These are phyloP conservation scores for Truncatella angustata DNA, from an alignment of 2,329 filamentous ascomycete genomes.

Conservation along the genomic window DNA sequence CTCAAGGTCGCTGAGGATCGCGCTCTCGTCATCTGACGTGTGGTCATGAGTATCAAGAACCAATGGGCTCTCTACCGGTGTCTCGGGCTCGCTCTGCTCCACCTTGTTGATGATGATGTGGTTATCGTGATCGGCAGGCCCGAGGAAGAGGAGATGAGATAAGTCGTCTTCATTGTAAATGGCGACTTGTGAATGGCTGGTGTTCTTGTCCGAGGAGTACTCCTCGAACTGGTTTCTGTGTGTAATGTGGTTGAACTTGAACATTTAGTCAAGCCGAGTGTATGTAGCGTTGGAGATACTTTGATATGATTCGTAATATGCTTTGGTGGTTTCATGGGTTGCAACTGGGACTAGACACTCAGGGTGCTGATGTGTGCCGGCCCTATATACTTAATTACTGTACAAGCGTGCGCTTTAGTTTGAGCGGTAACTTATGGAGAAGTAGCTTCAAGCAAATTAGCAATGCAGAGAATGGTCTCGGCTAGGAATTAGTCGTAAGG, in stretches of 20 bases:
- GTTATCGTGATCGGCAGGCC: constrained; percentile 18
- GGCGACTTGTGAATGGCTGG: constrained; percentile 16
- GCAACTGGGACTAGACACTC: too few relatives aligned
- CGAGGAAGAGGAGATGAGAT: constrained; percentile 25
- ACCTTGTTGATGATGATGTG: constrained; percentile 23
- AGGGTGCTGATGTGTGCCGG: too few relatives aligned
- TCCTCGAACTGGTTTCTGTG: constrained; percentile 9
- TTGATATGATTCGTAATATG: not conserved
- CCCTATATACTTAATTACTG: too few relatives aligned
- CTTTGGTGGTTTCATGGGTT: not conserved
- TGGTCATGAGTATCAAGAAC: constrained; percentile 16
- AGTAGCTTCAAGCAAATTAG: not conserved
- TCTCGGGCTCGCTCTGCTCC: constrained; percentile 12
- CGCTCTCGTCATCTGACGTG: constrained; percentile 17
- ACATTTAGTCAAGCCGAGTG: too few relatives aligned
- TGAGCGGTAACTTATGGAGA: too few relatives aligned
- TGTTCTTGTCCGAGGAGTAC: constrained; percentile 21
- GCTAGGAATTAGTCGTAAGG: constrained; percentile 1
- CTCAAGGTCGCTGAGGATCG: constrained; percentile 26
- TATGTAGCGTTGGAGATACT: too few relatives aligned
- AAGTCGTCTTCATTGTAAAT: constrained; percentile 32
- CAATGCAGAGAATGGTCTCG: not conserved
- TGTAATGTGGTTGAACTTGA: constrained; percentile 1
- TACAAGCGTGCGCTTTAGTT: too few relatives aligned
- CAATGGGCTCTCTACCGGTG: constrained; percentile 15